A percentile compares a stretch with the other conserved stretches of the same genome.
Conservation (phyloP, 768 basidiomycete genomes). For the Filobasidium floriforme region DNA sequence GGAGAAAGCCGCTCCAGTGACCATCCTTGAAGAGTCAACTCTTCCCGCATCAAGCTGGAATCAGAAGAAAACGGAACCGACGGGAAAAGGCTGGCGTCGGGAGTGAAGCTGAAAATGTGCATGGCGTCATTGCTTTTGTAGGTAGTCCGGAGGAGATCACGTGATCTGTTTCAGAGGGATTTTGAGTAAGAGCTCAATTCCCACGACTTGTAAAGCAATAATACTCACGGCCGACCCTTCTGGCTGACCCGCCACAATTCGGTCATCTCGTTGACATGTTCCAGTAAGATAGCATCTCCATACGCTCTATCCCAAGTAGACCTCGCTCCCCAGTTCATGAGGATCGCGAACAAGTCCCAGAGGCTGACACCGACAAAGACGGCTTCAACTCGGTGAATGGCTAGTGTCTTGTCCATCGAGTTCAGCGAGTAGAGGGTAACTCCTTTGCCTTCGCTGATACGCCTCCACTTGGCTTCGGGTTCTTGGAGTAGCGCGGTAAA, state of each 20-base stretch:
- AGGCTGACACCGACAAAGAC: conserved; percentile 91
- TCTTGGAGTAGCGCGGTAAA: conserved; percentile 95
- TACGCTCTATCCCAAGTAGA: conserved; percentile 81
- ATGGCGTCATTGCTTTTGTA: conserved; percentile 94
- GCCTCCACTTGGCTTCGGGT: conserved; percentile 95
- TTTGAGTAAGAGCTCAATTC: background rate
- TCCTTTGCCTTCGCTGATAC: conserved; percentile 67
- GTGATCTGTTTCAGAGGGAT: conserved; percentile 53
- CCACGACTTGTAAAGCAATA: background rate
- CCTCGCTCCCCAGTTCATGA: conserved; percentile 76
- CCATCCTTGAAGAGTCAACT: conserved; percentile 98
- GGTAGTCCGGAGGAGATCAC: conserved; percentile 87
- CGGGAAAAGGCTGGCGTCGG: conserved; percentile 76
- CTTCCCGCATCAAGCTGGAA: conserved; percentile 76
- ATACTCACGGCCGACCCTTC: conserved; percentile 81
- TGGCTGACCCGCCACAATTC: conserved; percentile 90
- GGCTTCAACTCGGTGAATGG: conserved; percentile 92
- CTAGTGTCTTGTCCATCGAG: conserved; percentile 91
- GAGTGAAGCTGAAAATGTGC: conserved; percentile 91
- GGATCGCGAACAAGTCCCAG: conserved; percentile 86
- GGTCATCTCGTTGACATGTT: conserved; percentile 69
- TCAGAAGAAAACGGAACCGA: conserved; percentile 55
- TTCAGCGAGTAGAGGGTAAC: conserved; percentile 92
- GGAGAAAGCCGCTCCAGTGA: conserved; percentile 92
- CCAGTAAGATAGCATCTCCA: conserved; percentile 75